Conservation (phyloP, 2,329 filamentous ascomycete species). For the Eutypa lata region DNA sequence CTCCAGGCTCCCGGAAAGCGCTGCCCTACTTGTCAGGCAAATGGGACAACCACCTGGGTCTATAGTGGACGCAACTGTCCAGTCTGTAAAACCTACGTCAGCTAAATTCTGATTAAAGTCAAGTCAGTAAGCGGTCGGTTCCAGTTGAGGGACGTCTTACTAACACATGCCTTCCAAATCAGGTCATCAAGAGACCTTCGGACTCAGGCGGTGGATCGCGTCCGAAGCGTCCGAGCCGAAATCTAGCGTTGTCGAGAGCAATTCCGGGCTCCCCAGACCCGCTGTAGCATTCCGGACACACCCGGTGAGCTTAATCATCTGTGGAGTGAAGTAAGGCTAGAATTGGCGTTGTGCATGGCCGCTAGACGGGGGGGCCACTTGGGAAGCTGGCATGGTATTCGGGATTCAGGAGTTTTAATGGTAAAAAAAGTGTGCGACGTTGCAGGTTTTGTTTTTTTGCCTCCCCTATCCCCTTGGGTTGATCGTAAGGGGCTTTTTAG, state of each 20-base stretch:
- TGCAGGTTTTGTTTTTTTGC: not conserved
- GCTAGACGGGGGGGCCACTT: not conserved
- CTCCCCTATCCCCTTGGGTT: not conserved
- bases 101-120: constrained; percentile 5
- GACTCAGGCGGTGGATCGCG: not conserved
- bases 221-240: not conserved
- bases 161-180: not conserved
- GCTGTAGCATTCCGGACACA: not conserved
- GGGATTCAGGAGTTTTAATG: not conserved
- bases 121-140: not conserved
- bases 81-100: constrained; percentile 20
- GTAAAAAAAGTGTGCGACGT: not conserved
- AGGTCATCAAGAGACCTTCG: not conserved
- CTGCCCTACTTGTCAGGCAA: constrained; percentile 15
- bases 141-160: not conserved
- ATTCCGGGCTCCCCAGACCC: not conserved
- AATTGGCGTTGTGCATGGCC: not conserved
- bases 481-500: not conserved
- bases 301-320: not conserved
- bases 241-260: not conserved
- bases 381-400: not conserved
- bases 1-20: constrained; percentile 17
- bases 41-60: constrained; percentile 17
- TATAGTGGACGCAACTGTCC: constrained; percentile 19
- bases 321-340: not conserved